Evolutionary conservation across 352 stramenopile species (phyloP).

Genomic region (Globisporangium okanoganense): DNA sequence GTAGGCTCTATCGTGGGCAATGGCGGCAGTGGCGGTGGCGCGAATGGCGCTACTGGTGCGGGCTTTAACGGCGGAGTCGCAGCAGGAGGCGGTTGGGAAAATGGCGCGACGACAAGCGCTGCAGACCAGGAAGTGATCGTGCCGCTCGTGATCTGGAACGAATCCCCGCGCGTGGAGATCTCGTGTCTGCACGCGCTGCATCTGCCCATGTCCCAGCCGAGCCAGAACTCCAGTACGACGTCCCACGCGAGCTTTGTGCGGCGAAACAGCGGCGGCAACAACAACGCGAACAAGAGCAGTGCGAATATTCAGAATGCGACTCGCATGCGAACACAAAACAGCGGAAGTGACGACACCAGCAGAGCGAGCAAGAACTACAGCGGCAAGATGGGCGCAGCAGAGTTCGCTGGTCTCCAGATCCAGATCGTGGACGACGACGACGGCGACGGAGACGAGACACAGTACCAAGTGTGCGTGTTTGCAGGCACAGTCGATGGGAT

Average conservation of each 20-base stretch:
- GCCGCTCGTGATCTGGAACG: slow-evolving; percentile 68
- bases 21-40: background rate
- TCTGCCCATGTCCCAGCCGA: slow-evolving; percentile 61
- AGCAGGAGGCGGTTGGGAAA: slow-evolving; percentile 5
- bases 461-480: slow-evolving; percentile 66
- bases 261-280: slow-evolving; percentile 8
- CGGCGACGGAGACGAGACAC: slow-evolving; percentile 27
- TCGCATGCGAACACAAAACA: slow-evolving; percentile 2
- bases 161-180: slow-evolving; percentile 45
- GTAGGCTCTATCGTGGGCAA: slow-evolving; percentile 6
- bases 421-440: slow-evolving; percentile 38
- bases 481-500: slow-evolving; percentile 56
- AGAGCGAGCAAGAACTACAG: background rate
- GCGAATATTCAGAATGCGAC: background rate
- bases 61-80: background rate
- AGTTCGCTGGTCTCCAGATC: slow-evolving; percentile 22
- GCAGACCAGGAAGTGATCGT: slow-evolving; percentile 42
- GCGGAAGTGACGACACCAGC: background rate
- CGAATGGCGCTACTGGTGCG: background rate
- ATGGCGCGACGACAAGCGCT: background rate
- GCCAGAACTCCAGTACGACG: slow-evolving; percentile 52
- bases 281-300: background rate
- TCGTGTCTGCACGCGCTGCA: slow-evolving; percentile 59
- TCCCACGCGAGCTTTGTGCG: slow-evolving; percentile 27
- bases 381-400: background rate